Evolutionary conservation across 371 early-diverging fungal genomes (phyloP), one percentile per base, ranked within the genome.

Genomic region (Lichtheimia ornata): DNA sequence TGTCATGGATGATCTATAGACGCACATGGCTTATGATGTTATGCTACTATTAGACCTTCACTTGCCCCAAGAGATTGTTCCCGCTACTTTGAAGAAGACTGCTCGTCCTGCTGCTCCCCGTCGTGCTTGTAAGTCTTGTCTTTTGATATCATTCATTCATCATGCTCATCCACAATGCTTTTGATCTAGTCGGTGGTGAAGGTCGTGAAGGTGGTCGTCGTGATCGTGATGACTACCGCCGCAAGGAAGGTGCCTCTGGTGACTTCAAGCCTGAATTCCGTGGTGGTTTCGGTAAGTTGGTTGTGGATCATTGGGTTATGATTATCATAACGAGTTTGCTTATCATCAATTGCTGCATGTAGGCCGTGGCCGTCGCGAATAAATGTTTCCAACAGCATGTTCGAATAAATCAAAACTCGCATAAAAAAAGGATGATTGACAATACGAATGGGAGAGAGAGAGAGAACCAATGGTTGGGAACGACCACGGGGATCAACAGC

Each of bases 211-310:
- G 78, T 75, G 79, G 79, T 58, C 85, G 87, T 74, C 81, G 86
- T 78, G 87, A 84, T 54, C 87, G 91, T 66, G 94, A 91, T 74
- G 91, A 84, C 60, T 94, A 96, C 88, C 85, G 93, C 66, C 93
- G 95, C 67, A 94, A 95, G 90, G 95, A 94, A 82, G 94, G 90
- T 69, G 94, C 95, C 69, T 72, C 88, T 57, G 94, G 94, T 71
- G 92, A 92, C 83, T 96, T 90, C 88, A 88, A 90, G 83, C 96
- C 97, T 64, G 94, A 95, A 82, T 97, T 97, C 93, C 89, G 88
- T 82, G 85, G 89, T 82, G 87, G 89, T 72, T 77, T 87, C 72
- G 90, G 91, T 76, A 79, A 67, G 69, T 18, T 65, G 25, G 12
- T 41, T 18, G 61, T 1, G 13, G 12, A 24, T 15, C 14, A 54